Evolutionary conservation across 2,329 filamentous ascomycete species (phyloP).

Genomic region (Aurifilum marmelostoma): DNA sequence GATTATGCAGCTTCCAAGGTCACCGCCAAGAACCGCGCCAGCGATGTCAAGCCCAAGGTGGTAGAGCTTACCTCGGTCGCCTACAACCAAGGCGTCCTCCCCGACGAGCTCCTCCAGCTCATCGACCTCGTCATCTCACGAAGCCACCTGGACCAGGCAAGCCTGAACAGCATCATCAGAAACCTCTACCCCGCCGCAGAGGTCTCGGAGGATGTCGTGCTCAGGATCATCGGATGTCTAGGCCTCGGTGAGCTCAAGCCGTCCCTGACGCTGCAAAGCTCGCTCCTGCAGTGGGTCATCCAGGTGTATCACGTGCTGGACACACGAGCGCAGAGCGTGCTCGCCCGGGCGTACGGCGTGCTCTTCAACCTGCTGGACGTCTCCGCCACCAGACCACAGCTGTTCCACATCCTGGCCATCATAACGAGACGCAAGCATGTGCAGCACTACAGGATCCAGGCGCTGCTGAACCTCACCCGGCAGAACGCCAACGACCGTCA

Average conservation of each 20-base stretch:
- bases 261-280: conserved; percentile 68
- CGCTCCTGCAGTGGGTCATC: conserved; percentile 77
- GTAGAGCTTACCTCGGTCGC: conserved; percentile 65
- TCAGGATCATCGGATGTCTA: conserved; percentile 72
- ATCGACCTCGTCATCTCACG: conserved; percentile 69
- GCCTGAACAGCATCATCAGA: conserved; percentile 68
- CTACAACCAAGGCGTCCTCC: conserved; percentile 70
- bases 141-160: conserved; percentile 76
- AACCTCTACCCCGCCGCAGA: conserved; percentile 74
- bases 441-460: conserved; percentile 79
- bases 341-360: conserved; percentile 73
- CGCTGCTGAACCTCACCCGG: conserved; percentile 62
- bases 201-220: conserved; percentile 62
- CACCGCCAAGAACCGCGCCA: conserved; percentile 67
- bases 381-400: conserved; percentile 49
- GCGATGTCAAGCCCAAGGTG: conserved; percentile 65
- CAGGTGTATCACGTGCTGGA: conserved; percentile 75
- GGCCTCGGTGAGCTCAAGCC: conserved; percentile 79
- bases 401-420: conserved; percentile 79
- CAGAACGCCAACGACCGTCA: conserved; percentile 73
- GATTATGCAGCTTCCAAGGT: conserved; percentile 55
- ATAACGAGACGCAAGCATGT: conserved; percentile 83
- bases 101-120: conserved; percentile 62
- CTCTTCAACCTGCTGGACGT: conserved; percentile 78
- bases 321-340: conserved; percentile 51